Evolutionary conservation across 805 yeast genomes (phyloP).

Genomic region (Lipomyces kockii): DNA sequence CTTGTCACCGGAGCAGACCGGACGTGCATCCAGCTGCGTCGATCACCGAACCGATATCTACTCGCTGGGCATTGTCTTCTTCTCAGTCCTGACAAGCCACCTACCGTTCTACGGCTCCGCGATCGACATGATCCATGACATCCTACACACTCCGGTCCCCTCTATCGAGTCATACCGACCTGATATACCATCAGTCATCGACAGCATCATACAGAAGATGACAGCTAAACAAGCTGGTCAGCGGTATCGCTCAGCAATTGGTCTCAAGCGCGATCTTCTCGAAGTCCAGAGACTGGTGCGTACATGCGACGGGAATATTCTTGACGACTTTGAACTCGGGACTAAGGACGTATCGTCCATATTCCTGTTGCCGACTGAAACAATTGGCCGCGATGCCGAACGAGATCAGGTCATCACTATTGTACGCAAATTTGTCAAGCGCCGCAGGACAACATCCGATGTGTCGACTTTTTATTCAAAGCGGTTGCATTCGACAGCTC

Average conservation of each 20-base stretch:
- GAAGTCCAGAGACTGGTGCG: slow-evolving; percentile 21
- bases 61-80: slow-evolving; percentile 37
- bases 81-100: slow-evolving; percentile 29
- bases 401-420: slow-evolving; percentile 10
- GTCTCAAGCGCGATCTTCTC: slow-evolving; percentile 30
- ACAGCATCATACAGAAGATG: slow-evolving; percentile 35
- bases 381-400: slow-evolving; percentile 32
- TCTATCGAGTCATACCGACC: slow-evolving; percentile 29
- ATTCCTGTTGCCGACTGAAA: slow-evolving; percentile 29
- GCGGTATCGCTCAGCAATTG: slow-evolving; percentile 34
- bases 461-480: background rate
- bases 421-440: slow-evolving; percentile 25
- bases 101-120: slow-evolving; percentile 37
- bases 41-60: slow-evolving; percentile 39
- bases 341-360: slow-evolving; percentile 31
- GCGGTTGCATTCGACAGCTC: background rate
- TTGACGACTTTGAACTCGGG: slow-evolving; percentile 30
- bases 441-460: slow-evolving; percentile 5
- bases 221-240: slow-evolving; percentile 30
- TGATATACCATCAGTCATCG: slow-evolving; percentile 32
- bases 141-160: slow-evolving; percentile 35
- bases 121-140: slow-evolving; percentile 30
- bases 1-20: slow-evolving; percentile 39
- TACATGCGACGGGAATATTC: slow-evolving; percentile 1
- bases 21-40: slow-evolving; percentile 30